Percentiles rank a stretch among this genome's conserved stretches.
Conservation (phyloP, 192 early-diverging fungal species). For the Pilaira anomala region DNA sequence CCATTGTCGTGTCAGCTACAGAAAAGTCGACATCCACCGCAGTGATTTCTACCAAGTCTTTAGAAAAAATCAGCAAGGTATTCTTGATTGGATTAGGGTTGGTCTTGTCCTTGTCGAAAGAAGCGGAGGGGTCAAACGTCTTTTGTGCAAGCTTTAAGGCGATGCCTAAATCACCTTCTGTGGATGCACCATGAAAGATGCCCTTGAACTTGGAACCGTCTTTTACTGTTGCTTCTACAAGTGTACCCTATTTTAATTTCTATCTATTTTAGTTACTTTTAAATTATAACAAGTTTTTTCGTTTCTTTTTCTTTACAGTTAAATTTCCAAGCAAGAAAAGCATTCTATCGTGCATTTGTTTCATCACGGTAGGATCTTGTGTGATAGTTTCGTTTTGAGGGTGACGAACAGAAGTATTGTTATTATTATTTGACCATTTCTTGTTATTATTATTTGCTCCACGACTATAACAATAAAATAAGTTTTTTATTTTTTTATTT, state of each 20-base stretch:
- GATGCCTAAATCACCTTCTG: constrained; percentile 62
- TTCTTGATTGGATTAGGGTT: constrained; percentile 34
- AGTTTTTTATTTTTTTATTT: neutral
- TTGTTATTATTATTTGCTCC: constrained; percentile 13
- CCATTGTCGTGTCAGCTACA: constrained; percentile 34
- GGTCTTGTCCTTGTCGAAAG: constrained; percentile 36
- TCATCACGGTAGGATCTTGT: constrained; percentile 25
- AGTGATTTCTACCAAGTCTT: constrained; percentile 61
- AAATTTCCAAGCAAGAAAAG: constrained; percentile 63
- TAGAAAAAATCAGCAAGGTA: constrained; percentile 58
- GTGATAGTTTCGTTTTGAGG: neutral
- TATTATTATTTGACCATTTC: constrained; percentile 14
- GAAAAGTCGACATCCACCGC: constrained; percentile 53
- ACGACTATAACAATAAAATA: constrained; percentile 3
- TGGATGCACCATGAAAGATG: constrained; percentile 60
- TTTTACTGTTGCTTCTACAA: constrained; percentile 56
- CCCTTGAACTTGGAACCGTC: constrained; percentile 65
- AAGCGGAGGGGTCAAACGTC: constrained; percentile 16
- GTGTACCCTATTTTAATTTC: constrained; percentile 52
- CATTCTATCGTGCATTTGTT: constrained; percentile 62
- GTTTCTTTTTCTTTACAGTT: constrained; percentile 47
- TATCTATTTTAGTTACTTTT: neutral
- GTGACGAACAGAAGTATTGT: neutral
- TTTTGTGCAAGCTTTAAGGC: constrained; percentile 57
- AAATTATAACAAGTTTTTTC: neutral